A percentile compares a stretch with the other conserved stretches of the same genome.
These are phyloP conservation scores for Aurifilum marmelostoma DNA, from an alignment of 2,329 filamentous ascomycete genomes.

Conservation along the genomic window DNA sequence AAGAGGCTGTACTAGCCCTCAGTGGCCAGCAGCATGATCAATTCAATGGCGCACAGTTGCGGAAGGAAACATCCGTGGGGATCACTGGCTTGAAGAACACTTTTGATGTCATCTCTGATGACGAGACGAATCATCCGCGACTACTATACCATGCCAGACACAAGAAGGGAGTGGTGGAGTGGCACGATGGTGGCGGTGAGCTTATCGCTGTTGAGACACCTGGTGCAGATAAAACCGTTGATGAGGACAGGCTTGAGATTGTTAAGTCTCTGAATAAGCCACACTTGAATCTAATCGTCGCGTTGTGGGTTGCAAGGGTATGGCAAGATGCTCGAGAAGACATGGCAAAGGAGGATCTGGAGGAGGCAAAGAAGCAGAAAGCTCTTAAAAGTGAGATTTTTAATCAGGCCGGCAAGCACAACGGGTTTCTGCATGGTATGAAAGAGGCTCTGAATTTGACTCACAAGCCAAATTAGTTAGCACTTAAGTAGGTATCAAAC, in stretches of 20 bases:
- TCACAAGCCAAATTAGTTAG: background rate
- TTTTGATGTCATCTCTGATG: conserved; percentile 3
- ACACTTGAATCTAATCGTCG: conserved; percentile 12
- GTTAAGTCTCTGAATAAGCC: conserved; percentile 15
- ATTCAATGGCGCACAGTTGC: conserved; percentile 9
- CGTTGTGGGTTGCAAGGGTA: conserved; percentile 18
- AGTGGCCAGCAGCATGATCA: conserved; percentile 8
- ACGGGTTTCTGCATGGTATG: conserved; percentile 10
- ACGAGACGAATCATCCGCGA: conserved; percentile 3
- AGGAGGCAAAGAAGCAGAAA: conserved; percentile 2
- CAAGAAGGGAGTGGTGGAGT: conserved; percentile 22
- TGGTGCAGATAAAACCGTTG: background rate
- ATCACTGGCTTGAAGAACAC: background rate
- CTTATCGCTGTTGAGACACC: conserved; percentile 13
- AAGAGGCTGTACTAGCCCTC: background rate
- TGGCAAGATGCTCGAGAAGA: conserved; percentile 11
- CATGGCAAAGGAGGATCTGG: background rate
- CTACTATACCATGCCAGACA: conserved; percentile 6
- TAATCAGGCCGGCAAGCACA: conserved; percentile 7
- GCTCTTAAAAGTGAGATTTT: conserved; percentile 4
- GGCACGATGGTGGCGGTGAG: conserved; percentile 12
- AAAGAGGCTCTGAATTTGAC: conserved; percentile 18
- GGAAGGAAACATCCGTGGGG: background rate
- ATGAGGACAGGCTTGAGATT: conserved; percentile 18
- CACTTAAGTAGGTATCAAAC: background rate